Base-by-base conservation (phyloP, 2,329 filamentous ascomycete species). In the Botryosphaeria dothidea region DNA sequence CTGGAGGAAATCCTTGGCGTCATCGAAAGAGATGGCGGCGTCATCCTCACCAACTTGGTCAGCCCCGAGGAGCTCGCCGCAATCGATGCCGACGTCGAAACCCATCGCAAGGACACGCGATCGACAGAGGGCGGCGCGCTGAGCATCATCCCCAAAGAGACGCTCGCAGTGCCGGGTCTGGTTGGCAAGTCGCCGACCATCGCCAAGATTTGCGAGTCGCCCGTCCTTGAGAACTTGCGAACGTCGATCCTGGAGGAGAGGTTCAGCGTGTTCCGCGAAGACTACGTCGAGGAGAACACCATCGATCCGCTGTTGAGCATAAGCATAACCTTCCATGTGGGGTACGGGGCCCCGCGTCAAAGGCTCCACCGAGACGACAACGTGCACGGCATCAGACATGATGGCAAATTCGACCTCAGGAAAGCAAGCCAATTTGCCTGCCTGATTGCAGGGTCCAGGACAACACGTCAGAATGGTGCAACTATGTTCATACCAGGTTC, bases 401-500 rank as follows among this genome's bases (percentile, higher is more conserved):
- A 51, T 3, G 54, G 56, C 34, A 38, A 45, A 13, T 68, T 67
- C 36, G 41, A 65, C 8, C 27, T 72, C 36, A 46, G 64, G 2
- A 64, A 72, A 25, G 65, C 43, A 8, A 71, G 67, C 19, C 69
- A 72, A 52, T 71, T 77, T 62, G 74, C 65, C 1, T 74, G 69
- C 43, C 48, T 75, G 56, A 71, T 75, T 54, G 74, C 74, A 1
- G 74, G 71, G 2, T 66, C 62, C 15, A 66, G 72, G 25, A 69
- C 69, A 6, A 75, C 69, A 6, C 48, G 72, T 21, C 69, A 73
- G 62, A 77, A 75, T 58, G 74, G 74, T 11, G 74, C 71, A 1
- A 77, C 73, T 23, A 75, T 75, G 72, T 71, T 74, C 38, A 66
- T 76, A 0, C 75, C 74, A 1, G 75, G 75, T 0, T 70, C 67